phyloP scores from a whole-genome alignment of 2,329 filamentous ascomycete genomes.

The Exophiala aquamarina region DNA sequence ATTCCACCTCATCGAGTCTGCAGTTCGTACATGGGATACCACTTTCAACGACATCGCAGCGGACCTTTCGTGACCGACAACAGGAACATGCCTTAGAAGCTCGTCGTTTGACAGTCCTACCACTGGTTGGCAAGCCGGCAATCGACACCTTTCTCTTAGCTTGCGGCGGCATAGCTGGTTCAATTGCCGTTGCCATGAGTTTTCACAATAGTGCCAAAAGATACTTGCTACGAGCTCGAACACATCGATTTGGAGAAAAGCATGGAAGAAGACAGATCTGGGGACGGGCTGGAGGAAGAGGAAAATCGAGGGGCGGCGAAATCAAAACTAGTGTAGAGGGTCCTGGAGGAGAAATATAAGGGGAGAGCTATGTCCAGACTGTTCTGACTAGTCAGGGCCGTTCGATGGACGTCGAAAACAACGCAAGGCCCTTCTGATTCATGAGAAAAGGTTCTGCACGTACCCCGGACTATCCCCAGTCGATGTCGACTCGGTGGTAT shows the following conservation, averaged over 20 bases:
- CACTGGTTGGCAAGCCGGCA: slow-evolving; percentile 54
- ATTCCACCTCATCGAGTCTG: slow-evolving; percentile 55
- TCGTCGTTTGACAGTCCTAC: slow-evolving; percentile 71
- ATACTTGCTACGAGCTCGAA: too few species aligned
- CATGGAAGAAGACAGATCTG: too few species aligned
- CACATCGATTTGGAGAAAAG: too few species aligned
- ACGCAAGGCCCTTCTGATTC: neutral
- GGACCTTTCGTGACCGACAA: slow-evolving; percentile 84
- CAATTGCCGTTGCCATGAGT: slow-evolving; percentile 1
- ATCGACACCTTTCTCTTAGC: slow-evolving; percentile 59
- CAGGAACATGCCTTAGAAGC: slow-evolving; percentile 90
- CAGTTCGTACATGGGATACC: slow-evolving; percentile 86
- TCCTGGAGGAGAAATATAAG: too few species aligned
- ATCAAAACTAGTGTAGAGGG: too few species aligned
- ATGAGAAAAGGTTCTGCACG: neutral
- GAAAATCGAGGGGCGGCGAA: too few species aligned
- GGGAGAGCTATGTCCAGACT: too few species aligned
- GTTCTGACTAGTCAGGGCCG: too few species aligned
- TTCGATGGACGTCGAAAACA: too few species aligned
- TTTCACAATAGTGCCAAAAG: neutral
- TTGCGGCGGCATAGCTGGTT: slow-evolving; percentile 23
- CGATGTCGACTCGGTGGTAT: too few species aligned
- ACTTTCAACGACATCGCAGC: slow-evolving; percentile 88
- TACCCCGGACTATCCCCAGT: slow-evolving; percentile 22
- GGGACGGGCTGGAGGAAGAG: too few species aligned